These are phyloP conservation scores for Microsporum canis DNA, from an alignment of 2,329 filamentous ascomycete species.

Conservation along the genomic window DNA sequence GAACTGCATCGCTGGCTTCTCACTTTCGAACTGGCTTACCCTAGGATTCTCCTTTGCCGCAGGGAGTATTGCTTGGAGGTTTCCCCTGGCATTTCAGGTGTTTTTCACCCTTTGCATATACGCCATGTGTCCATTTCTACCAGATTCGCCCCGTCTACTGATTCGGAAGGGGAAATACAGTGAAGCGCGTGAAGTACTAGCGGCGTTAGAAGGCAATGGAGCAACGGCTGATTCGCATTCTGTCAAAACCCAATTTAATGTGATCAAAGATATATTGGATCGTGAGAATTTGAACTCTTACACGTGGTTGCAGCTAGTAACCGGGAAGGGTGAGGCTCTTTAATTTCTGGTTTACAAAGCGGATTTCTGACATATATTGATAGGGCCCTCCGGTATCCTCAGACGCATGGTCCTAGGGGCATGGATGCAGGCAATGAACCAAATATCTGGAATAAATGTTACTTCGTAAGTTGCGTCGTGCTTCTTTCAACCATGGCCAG, in stretches of 20 bases:
- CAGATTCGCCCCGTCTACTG: constrained; percentile 26
- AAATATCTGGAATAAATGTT: constrained; percentile 30
- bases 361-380: constrained; percentile 29
- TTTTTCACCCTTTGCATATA: constrained; percentile 34
- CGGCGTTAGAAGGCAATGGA: constrained; percentile 30
- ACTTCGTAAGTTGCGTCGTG: constrained; percentile 15
- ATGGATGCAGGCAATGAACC: constrained; percentile 31
- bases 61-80: constrained; percentile 30
- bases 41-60: constrained; percentile 24
- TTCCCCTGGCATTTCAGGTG: constrained; percentile 40
- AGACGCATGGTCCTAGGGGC: constrained; percentile 37
- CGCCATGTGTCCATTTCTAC: constrained; percentile 26
- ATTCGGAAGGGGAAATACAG: constrained; percentile 24
- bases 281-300: constrained; percentile 36
- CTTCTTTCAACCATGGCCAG: not conserved
- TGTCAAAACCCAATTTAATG: constrained; percentile 23
- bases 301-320: constrained; percentile 36
- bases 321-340: constrained; percentile 22
- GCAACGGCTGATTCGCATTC: constrained; percentile 20
- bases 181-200: constrained; percentile 36
- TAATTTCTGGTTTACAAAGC: constrained; percentile 14
- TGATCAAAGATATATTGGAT: constrained; percentile 32
- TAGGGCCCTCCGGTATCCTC: constrained; percentile 29
- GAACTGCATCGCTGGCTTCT: constrained; percentile 30
- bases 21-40: constrained; percentile 38